Percentiles rank a stretch among this genome's conserved stretches.
phyloP scores from a whole-genome alignment of 2,329 filamentous ascomycete genomes.

The Dothideomycetes sp. region DNA sequence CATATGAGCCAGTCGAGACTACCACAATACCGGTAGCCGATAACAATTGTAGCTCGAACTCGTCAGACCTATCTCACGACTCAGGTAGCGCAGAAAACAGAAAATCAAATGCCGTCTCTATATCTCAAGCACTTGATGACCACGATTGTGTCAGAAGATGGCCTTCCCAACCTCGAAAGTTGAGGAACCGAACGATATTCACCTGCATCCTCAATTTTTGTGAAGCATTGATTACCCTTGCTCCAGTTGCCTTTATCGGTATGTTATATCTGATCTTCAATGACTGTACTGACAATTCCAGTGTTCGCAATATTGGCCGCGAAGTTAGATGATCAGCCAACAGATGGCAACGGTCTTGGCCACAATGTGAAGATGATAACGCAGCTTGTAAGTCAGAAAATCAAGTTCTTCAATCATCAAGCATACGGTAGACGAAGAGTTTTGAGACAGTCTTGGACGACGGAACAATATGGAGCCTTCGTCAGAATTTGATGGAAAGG shows the following conservation, averaged over 20 bases:
- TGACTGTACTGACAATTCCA: constrained; percentile 10
- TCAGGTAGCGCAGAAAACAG: not conserved
- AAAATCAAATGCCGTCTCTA: not conserved
- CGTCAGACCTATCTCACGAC: not conserved
- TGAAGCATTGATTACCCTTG: constrained; percentile 23
- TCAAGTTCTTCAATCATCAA: not conserved
- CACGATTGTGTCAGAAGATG: constrained; percentile 3
- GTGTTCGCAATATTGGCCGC: constrained; percentile 23
- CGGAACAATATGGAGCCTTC: not conserved
- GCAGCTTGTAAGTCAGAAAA: constrained; percentile 18
- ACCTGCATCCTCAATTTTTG: constrained; percentile 12
- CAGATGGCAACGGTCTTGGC: constrained; percentile 20
- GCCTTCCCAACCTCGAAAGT: constrained; percentile 10
- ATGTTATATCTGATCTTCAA: constrained; percentile 12
- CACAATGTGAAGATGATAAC: constrained; percentile 24
- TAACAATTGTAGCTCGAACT: not conserved
- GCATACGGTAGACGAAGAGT: not conserved
- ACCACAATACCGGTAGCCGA: not conserved
- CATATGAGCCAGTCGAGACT: not conserved
- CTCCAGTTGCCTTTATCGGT: constrained; percentile 29
- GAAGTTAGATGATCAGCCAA: constrained; percentile 23
- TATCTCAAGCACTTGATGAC: not conserved
- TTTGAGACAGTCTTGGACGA: no score
- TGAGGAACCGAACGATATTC: not conserved
- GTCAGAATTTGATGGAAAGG: no score